These are phyloP conservation scores for Thraustotheca clavata DNA, from an alignment of 352 stramenopile species.

Conservation along the genomic window DNA sequence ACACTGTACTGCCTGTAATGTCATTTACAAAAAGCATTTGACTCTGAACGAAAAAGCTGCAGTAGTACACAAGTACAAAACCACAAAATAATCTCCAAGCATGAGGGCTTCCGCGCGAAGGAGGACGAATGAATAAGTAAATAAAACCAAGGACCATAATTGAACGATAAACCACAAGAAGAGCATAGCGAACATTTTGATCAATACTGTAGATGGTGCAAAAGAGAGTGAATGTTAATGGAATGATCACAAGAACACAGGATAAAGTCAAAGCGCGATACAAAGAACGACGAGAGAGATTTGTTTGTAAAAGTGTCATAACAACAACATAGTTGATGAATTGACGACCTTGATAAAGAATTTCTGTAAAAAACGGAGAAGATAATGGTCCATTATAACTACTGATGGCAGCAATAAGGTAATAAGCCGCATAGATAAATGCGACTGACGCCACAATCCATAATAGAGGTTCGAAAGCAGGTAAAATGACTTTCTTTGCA, in stretches of 20 bases:
- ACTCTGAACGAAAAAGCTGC: conserved; percentile 17
- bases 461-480: conserved; percentile 55
- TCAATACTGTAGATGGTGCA: not conserved
- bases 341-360: conserved; percentile 7
- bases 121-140: conserved; percentile 23
- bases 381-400: conserved; percentile 16
- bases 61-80: conserved; percentile 23
- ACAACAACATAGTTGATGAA: conserved; percentile 15
- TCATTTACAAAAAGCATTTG: conserved; percentile 23
- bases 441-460: conserved; percentile 34
- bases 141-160: conserved; percentile 21
- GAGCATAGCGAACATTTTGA: not conserved
- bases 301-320: conserved; percentile 9
- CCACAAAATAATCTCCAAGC: conserved; percentile 20
- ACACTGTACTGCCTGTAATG: not conserved
- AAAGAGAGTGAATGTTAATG: not conserved
- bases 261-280: conserved; percentile 7
- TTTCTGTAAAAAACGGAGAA: not conserved
- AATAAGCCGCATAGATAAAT: not conserved
- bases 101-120: conserved; percentile 12
- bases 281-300: conserved; percentile 15
- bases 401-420: not conserved
- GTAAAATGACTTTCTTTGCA: conserved; percentile 50
- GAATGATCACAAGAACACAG: not conserved
- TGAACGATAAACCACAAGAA: not conserved